Evolutionary conservation across 805 yeast genomes (phyloP).

Genomic region (Wickerhamiella sorbophila): DNA sequence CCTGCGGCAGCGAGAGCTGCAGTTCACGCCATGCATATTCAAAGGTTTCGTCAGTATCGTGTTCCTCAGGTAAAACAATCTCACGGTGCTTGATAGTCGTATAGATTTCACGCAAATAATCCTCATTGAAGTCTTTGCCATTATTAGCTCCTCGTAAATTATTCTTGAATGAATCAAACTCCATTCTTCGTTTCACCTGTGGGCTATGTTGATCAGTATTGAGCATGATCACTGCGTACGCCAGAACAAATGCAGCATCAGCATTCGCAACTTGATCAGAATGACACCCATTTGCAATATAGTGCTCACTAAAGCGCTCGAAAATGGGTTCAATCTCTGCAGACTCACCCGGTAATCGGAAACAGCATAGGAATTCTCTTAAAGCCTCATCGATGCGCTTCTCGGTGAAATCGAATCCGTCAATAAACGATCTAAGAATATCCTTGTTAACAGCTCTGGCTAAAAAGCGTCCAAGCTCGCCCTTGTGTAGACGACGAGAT

Average conservation of each 20-base stretch:
- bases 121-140: slow-evolving; percentile 61
- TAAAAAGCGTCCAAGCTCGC: slow-evolving; percentile 69
- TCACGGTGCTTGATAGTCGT: slow-evolving; percentile 69
- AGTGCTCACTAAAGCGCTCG: slow-evolving; percentile 71
- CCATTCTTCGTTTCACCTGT: slow-evolving; percentile 84
- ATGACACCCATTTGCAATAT: slow-evolving; percentile 47
- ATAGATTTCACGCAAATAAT: slow-evolving; percentile 75
- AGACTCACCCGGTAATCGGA: slow-evolving; percentile 93
- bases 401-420: slow-evolving; percentile 56
- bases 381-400: slow-evolving; percentile 88
- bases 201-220: slow-evolving; percentile 93
- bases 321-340: slow-evolving; percentile 90
- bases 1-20: slow-evolving; percentile 14
- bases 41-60: slow-evolving; percentile 82
- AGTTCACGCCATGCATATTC: slow-evolving; percentile 47
- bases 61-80: slow-evolving; percentile 96
- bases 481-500: slow-evolving; percentile 75
- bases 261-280: slow-evolving; percentile 37
- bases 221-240: slow-evolving; percentile 85
- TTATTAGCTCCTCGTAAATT: slow-evolving; percentile 70
- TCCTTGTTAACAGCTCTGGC: slow-evolving; percentile 58
- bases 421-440: slow-evolving; percentile 50
- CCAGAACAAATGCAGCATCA: slow-evolving; percentile 78
- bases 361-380: slow-evolving; percentile 62
- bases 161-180: slow-evolving; percentile 60